Base-by-base conservation (phyloP, 805 yeast genomes). In the Scheffersomyces ergatensis region DNA sequence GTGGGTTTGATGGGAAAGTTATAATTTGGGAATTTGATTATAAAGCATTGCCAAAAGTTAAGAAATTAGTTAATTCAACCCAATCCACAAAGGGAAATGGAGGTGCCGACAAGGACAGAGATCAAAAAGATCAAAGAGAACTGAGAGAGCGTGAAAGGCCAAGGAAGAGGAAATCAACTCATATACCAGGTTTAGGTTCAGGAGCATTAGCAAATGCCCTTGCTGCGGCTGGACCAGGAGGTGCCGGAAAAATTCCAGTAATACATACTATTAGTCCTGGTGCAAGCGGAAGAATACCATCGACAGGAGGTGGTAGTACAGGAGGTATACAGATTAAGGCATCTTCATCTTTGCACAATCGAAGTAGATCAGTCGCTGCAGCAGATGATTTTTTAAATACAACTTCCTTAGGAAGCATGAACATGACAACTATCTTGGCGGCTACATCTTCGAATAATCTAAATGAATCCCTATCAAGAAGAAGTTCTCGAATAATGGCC, bases 21-120 rank as follows among this genome's bases (percentile, higher is more conserved):
- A 55, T 67, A n/a, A 43, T 67, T 13, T 70, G 75, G 75, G 75
- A 70, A 39, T 67, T 70, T 51, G 72, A 70, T 44, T 63, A 63
- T 43, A 65, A 64, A 42, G 70, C 72, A 3, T 53, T 70, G 19
- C 68, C 72, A 4, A 60, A 62, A 38, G 54, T 65, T 5, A 67
- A 67, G 36, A 51, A 50, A 34, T 20, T 11, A 12, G 27, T 12
- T 5, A 15, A 9, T 12, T 12, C 13, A 12, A 25, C 8, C 12
- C 8, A 14, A 6, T 17, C 9, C 13, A 7, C 11, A 2, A 14
- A 14, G 6, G 27, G 13, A 21, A 7, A 9, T 3, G 13, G 13
- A 15, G 18, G 7, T 14, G 18, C 4, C 8, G 18, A 15, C 5
- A 21, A 23, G 16, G 23, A 19, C 5, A 11, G n/a, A 13, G 34